These are phyloP conservation scores for Clonostachys byssicola DNA, from an alignment of 2,329 filamentous ascomycete genomes.

Conservation along the genomic window DNA sequence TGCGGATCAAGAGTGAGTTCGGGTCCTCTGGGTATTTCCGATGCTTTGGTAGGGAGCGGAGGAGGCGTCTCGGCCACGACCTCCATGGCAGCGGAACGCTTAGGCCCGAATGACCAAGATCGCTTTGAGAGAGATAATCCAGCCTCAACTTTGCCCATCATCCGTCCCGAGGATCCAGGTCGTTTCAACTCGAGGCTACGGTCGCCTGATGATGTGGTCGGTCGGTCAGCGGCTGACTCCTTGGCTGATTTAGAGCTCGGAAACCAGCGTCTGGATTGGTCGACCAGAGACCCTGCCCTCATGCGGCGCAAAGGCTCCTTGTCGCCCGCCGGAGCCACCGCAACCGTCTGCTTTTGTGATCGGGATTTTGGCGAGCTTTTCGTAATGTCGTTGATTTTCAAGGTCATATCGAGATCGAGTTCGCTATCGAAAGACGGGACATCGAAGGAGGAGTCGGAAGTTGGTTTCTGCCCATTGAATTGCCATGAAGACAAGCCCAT, in stretches of 20 bases:
- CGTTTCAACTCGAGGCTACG: too few species aligned
- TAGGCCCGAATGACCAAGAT: too few species aligned
- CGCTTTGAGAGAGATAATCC: too few species aligned
- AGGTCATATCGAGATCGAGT: slow-evolving; percentile 40
- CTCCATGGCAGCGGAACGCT: too few species aligned
- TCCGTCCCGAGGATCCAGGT: too few species aligned
- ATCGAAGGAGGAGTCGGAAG: slow-evolving; percentile 35
- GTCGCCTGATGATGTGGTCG: too few species aligned
- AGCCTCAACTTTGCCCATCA: too few species aligned
- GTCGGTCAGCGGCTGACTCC: slow-evolving; percentile 6
- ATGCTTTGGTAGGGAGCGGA: too few species aligned
- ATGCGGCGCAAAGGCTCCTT: slow-evolving; percentile 14
- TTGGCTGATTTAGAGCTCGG: slow-evolving; percentile 35
- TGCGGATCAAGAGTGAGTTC: neutral
- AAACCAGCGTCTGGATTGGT: slow-evolving; percentile 49
- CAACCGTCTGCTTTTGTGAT: neutral
- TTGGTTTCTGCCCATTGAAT: slow-evolving; percentile 15
- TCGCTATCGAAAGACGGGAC: slow-evolving; percentile 48
- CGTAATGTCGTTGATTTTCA: slow-evolving; percentile 26
- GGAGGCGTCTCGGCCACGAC: too few species aligned
- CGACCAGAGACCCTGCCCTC: slow-evolving; percentile 41
- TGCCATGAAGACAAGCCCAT: slow-evolving; percentile 14
- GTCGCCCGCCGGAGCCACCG: too few species aligned
- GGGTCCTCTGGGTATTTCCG: too few species aligned
- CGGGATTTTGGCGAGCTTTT: neutral